Percentiles rank a stretch among this genome's conserved stretches.
Evolutionary conservation across 2,329 filamentous ascomycete genomes (phyloP).

Genomic region (Lithohypha guttulata): DNA sequence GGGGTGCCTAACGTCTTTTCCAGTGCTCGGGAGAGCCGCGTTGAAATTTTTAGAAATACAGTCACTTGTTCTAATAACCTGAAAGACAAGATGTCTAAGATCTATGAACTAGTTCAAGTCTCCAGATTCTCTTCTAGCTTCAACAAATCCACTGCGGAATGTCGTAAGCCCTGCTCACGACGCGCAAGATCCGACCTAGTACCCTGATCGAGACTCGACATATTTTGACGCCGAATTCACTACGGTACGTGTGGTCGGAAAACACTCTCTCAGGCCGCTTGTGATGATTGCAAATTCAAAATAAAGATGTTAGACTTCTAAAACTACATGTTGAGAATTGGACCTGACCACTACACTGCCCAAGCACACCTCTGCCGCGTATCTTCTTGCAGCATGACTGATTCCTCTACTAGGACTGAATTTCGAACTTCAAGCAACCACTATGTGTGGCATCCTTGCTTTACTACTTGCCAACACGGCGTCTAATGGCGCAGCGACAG

Average conservation of each 20-base stretch:
- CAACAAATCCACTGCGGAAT: constrained; percentile 1
- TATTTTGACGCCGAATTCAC: not conserved
- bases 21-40: constrained; percentile 6
- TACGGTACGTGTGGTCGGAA: no score
- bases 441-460: constrained; percentile 54
- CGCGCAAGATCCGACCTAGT: not conserved
- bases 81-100: no score
- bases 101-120: no score
- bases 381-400: no score
- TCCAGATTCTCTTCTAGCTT: no score
- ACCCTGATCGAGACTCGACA: not conserved
- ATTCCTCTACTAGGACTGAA: no score
- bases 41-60: constrained; percentile 3
- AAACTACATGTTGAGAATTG: constrained; percentile 19
- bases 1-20: constrained; percentile 1
- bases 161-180: not conserved
- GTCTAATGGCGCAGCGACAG: constrained; percentile 42
- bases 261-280: no score
- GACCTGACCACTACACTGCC: constrained; percentile 6
- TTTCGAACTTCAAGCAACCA: no score
- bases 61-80: no score
- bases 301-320: constrained; percentile 37
- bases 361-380: no score
- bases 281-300: constrained; percentile 15
- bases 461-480: constrained; percentile 49